Conservation (phyloP, 1,284 basidiomycete genomes). For the Microbotryum scabiosae region DNA sequence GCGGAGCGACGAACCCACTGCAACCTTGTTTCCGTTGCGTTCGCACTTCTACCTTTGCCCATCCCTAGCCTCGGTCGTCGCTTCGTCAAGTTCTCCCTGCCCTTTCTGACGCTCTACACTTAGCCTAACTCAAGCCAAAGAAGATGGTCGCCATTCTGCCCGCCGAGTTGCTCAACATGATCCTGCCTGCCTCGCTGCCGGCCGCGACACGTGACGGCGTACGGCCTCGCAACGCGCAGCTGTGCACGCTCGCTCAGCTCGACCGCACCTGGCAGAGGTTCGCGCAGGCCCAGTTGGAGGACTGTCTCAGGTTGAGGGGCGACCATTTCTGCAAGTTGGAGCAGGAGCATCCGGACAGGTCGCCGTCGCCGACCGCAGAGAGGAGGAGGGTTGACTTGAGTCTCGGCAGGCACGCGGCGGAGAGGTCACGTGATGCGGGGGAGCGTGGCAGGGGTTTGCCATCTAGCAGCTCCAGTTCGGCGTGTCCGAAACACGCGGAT, state of each 20-base stretch:
- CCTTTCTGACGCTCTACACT: background rate
- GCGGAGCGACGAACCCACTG: no score
- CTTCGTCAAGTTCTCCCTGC: background rate
- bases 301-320: background rate
- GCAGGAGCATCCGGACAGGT: background rate
- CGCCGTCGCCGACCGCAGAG: background rate
- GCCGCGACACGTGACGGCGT: background rate
- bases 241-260: constrained; percentile 1
- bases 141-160: background rate
- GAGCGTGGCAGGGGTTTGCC: no score
- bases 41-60: background rate
- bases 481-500: no score
- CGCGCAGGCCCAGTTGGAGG: background rate
- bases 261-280: background rate
- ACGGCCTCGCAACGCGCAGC: background rate
- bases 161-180: constrained; percentile 3
- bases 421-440: background rate
- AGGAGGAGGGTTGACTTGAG: no score
- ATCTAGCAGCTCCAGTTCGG: no score
- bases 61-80: background rate
- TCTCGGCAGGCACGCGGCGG: background rate
- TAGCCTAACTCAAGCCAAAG: no score
- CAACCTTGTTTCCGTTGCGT: background rate
- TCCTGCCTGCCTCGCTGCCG: background rate
- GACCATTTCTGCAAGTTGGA: background rate